These are phyloP conservation scores for Candida mattraensis DNA, from an alignment of 805 yeast species.

Conservation along the genomic window DNA sequence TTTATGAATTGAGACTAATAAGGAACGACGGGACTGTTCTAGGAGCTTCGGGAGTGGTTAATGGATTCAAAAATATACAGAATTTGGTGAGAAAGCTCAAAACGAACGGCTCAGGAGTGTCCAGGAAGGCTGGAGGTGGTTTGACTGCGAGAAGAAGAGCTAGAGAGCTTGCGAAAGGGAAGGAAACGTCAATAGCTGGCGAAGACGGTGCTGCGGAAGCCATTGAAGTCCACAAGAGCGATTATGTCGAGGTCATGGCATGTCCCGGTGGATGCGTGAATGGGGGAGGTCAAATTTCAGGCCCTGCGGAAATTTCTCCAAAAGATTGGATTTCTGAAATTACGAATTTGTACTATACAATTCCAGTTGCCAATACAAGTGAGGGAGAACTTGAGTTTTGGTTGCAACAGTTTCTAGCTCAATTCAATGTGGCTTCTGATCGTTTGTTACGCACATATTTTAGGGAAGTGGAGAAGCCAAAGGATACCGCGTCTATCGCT, in stretches of 20 bases:
- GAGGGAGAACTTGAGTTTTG: conserved; percentile 28
- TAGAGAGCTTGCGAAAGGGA: conserved; percentile 30
- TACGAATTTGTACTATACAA: conserved; percentile 34
- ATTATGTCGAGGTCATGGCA: conserved; percentile 94
- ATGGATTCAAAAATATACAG: conserved; percentile 94
- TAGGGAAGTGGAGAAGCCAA: conserved; percentile 50
- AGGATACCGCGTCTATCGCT: conserved; percentile 45
- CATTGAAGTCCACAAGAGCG: conserved; percentile 67
- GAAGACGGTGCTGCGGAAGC: conserved; percentile 16
- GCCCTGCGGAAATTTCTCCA: conserved; percentile 35
- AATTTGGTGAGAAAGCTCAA: conserved; percentile 84
- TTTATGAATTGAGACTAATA: conserved; percentile 64
- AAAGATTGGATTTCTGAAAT: conserved; percentile 48
- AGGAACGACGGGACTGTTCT: conserved; percentile 38
- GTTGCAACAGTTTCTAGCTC: conserved; percentile 34
- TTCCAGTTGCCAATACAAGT: conserved; percentile 23
- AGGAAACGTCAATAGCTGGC: conserved; percentile 5
- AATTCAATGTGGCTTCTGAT: conserved; percentile 28
- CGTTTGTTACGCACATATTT: conserved; percentile 49
- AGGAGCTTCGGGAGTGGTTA: conserved; percentile 64
- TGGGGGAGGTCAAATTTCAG: conserved; percentile 88
- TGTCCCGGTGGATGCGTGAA: conserved; percentile 98
- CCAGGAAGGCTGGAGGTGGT: conserved; percentile 23
- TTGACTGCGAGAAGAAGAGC: conserved; percentile 47
- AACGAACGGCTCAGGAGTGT: conserved; percentile 24